Evolutionary conservation across 345 rosid genomes (phyloP).

Genomic region (Eucalyptus microcorys): DNA sequence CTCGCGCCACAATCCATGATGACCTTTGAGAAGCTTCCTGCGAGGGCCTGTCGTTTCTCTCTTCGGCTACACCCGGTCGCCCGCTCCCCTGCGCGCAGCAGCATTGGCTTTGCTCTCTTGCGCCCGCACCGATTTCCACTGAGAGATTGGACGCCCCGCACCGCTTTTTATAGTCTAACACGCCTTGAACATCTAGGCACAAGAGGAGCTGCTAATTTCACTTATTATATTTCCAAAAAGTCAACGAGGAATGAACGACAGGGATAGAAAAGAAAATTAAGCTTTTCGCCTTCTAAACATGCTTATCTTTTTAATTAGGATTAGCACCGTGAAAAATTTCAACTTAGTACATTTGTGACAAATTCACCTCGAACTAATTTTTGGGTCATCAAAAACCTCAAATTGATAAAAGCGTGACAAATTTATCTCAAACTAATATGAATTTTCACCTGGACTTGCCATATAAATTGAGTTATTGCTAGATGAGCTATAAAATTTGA

Average conservation of each 20-base stretch:
- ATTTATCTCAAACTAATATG: no score
- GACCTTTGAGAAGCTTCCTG: conserved; percentile 8
- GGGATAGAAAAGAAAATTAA: neutral
- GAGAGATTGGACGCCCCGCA: conserved; percentile 25
- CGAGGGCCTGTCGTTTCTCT: neutral
- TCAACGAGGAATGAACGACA: neutral
- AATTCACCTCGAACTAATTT: no score
- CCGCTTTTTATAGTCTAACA: neutral
- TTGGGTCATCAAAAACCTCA: no score
- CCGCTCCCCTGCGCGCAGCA: neutral
- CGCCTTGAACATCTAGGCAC: neutral
- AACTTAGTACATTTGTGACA: no score
- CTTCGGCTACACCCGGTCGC: neutral
- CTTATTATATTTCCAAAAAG: neutral
- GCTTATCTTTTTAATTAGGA: neutral
- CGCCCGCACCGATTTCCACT: neutral
- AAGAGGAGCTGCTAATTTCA: neutral
- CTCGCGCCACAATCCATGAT: neutral
- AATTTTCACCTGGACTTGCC: no score
- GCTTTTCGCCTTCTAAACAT: neutral
- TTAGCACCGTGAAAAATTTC: neutral
- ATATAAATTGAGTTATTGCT: no score
- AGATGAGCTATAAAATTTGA: no score
- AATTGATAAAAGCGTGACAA: no score
- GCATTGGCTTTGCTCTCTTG: conserved; percentile 37